Evolutionary conservation across 805 yeast genomes (phyloP).

Genomic region (Candida glaebosa): DNA sequence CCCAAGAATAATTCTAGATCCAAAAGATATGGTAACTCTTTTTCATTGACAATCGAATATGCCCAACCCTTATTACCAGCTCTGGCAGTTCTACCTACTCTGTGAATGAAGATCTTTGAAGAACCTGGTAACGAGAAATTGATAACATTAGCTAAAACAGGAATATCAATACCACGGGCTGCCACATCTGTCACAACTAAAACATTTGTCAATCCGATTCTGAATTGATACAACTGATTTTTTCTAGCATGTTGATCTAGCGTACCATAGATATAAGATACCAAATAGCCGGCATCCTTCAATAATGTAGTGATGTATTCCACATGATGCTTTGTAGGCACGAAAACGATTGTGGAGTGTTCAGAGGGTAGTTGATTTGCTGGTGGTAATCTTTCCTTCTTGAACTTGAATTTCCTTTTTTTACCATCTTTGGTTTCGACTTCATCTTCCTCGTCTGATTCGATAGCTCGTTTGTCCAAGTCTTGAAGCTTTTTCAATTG

Average conservation of each 20-base stretch:
- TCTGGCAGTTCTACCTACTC: slow-evolving; percentile 99
- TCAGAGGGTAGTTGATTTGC: slow-evolving; percentile 84
- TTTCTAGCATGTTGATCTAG: slow-evolving; percentile 93
- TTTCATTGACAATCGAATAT: slow-evolving; percentile 78
- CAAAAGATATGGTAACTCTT: slow-evolving; percentile 83
- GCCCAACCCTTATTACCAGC: slow-evolving; percentile 99
- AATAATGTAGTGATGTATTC: slow-evolving; percentile 78
- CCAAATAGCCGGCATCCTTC: slow-evolving; percentile 77
- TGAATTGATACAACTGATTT: slow-evolving; percentile 78
- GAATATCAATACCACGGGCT: slow-evolving; percentile 98
- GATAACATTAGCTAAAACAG: slow-evolving; percentile 90
- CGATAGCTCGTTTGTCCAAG: slow-evolving; percentile 46
- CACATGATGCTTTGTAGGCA: slow-evolving; percentile 97
- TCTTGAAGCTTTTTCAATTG: slow-evolving; percentile 52
- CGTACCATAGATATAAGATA: slow-evolving; percentile 89
- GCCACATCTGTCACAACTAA: slow-evolving; percentile 97
- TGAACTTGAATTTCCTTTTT: slow-evolving; percentile 38
- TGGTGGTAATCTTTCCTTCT: slow-evolving; percentile 61
- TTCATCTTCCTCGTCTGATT: slow-evolving; percentile 51
- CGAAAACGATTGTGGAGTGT: slow-evolving; percentile 86
- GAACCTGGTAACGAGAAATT: slow-evolving; percentile 89
- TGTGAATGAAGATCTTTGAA: slow-evolving; percentile 90
- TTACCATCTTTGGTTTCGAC: slow-evolving; percentile 35
- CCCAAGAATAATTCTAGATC: slow-evolving; percentile 92
- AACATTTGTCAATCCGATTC: slow-evolving; percentile 79